Evolutionary conservation across 2,329 filamentous ascomycete genomes (phyloP), one percentile per base, ranked within the genome.

Genomic region (Torrubiellomyces zombiae): DNA sequence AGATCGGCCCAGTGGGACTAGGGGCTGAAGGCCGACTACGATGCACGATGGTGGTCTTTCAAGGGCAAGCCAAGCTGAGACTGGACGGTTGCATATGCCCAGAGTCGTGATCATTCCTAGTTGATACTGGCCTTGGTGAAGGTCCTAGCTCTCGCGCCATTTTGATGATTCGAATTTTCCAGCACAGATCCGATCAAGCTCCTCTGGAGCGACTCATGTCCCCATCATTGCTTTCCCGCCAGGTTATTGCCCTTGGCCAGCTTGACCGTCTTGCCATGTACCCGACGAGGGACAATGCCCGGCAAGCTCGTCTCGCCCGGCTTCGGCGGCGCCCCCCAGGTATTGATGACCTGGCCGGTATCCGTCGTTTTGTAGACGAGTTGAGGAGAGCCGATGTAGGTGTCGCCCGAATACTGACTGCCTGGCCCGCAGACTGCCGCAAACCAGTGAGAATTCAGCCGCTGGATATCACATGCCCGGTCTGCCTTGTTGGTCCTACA

Each of bases 11-110:
- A 69, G 7, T 39, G 53, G 21, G 44, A 50, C 4, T 37, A 53
- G 30, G 45, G 52, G 10, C 32, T 70, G 13, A 34, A 37, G 13
- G 37, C 40, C 11, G 52, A 64, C 9, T 61, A 57, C 29, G 51
- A 55, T 33, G 43, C 58, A 1, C 38, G 43, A 18, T 69, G 64
- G 63, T 59, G 39, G 35, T 70, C 65, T 34, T 61, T 63, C 32
- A 35, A 32, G 32, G 20, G 11, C 24, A 29, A 22, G 5, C 13
- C 14, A n/a, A n/a, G n/a, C n/a, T n/a, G n/a, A n/a, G n/a, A n/a
- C n/a, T n/a, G n/a, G n/a, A n/a, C n/a, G n/a, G n/a, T n/a, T n/a
- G n/a, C n/a, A n/a, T n/a, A n/a, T n/a, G n/a, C n/a, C n/a, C n/a
- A n/a, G n/a, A n/a, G n/a, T n/a, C n/a, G n/a, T n/a, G n/a, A n/a